Base-by-base conservation (phyloP, 129 eudicot genomes). In the Logfia minima region DNA sequence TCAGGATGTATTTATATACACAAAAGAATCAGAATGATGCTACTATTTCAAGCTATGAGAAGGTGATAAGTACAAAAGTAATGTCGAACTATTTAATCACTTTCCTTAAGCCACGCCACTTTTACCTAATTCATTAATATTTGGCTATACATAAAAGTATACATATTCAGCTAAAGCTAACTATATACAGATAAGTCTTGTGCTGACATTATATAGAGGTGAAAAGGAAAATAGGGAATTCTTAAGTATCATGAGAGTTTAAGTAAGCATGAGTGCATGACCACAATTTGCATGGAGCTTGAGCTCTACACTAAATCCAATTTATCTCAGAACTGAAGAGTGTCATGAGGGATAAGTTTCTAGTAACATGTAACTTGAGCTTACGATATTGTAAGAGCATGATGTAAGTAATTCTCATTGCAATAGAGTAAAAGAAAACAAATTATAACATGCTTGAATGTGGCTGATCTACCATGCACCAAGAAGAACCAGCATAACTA, bases 401-500 rank as follows among this genome's bases (percentile, higher is more conserved):
- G 53, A 43, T 43, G 4, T 45, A 13, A 45, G 17, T 11, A 43
- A 45, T 4, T 18, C 17, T 45, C 53, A 11, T 45, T 11, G 17
- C 53, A 45, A 43, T 45, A 45, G 53, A 45, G 4, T 4, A 51
- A 66, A 51, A 21, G 18, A 21, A 76, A 21, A 31, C 66, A 51
- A 43, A 26, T 19, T 32, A 26, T 7, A 39, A 63, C 78, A 78
- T 43, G 51, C 58, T 66, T 55, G 26, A 66, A 35, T 58, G 8
- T 11, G 70, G 66, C 18, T 45, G 53, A 45, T 45, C 13, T 67
- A 61, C 55, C 35, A 80, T 19, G 19, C 3, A 71, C 58, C 58
- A 41, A 17, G 29, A 70, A 37, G 32, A 71, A 77, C 60, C 58
- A 83, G n/a, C 8, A 34, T 73, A 81, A 63, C 65, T 82, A 95